These are phyloP conservation scores for Bruguiera hainesii DNA, from an alignment of 441 rosid species.

Conservation along the genomic window DNA sequence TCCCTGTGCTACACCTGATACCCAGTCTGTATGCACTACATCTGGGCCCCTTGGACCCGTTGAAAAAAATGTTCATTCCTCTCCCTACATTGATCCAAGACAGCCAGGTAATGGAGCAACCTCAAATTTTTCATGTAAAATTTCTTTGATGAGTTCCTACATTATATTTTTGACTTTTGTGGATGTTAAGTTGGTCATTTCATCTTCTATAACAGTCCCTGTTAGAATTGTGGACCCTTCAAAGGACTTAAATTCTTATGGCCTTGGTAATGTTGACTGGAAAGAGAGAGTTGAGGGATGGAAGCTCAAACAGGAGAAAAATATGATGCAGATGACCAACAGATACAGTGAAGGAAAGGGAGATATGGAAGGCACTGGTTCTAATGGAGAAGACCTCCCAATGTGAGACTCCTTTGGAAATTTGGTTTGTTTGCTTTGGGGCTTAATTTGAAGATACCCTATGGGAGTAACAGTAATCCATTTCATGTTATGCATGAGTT, in stretches of 20 bases:
- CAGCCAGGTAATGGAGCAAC: slow-evolving; percentile 65
- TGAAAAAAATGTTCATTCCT: slow-evolving; percentile 66
- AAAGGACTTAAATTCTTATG: slow-evolving; percentile 92
- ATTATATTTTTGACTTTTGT: slow-evolving; percentile 7
- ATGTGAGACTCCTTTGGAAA: slow-evolving; percentile 49
- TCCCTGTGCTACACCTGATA: slow-evolving; percentile 75
- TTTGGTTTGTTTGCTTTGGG: slow-evolving; percentile 10
- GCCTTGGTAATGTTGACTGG: slow-evolving; percentile 95
- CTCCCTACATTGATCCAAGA: slow-evolving; percentile 88
- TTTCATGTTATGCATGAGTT: neutral
- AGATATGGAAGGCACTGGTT: slow-evolving; percentile 90
- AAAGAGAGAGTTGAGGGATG: slow-evolving; percentile 98
- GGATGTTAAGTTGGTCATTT: slow-evolving; percentile 23
- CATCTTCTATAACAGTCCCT: slow-evolving; percentile 51
- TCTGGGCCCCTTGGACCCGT: slow-evolving; percentile 93
- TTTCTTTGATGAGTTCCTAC: slow-evolving; percentile 6
- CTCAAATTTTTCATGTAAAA: slow-evolving; percentile 12
- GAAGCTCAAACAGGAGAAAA: slow-evolving; percentile 95
- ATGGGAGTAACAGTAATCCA: neutral
- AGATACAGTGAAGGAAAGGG: slow-evolving; percentile 86
- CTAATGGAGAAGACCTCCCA: slow-evolving; percentile 93
- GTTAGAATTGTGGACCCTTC: slow-evolving; percentile 97
- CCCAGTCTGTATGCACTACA: slow-evolving; percentile 91
- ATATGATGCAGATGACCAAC: slow-evolving; percentile 62
- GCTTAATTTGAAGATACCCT: slow-evolving; percentile 1